Evolutionary conservation across 2,329 filamentous ascomycete species (phyloP).

Genomic region (Dichotomopilus funicola): DNA sequence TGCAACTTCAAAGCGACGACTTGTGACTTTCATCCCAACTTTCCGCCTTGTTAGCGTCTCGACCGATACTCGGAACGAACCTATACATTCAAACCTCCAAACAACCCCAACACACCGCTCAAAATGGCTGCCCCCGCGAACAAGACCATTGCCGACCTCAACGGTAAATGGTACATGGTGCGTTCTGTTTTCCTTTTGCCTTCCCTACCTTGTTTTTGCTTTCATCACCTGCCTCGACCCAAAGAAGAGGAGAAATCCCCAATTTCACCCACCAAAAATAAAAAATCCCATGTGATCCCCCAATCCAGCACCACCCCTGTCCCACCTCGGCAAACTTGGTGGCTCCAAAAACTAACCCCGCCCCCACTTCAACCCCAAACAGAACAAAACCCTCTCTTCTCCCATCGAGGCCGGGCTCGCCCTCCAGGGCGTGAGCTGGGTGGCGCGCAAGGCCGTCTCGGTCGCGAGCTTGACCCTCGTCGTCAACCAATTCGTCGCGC

Average conservation of each 20-base stretch:
- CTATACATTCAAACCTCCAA: too few relatives aligned
- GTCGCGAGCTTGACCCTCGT: constrained; percentile 62
- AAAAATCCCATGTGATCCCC: constrained; percentile 2
- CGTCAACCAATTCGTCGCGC: constrained; percentile 48
- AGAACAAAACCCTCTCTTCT: constrained; percentile 74
- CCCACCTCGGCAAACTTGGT: neutral
- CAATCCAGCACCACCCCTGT: neutral
- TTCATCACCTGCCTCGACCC: too few relatives aligned
- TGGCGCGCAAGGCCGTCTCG: constrained; percentile 65
- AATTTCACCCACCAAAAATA: neutral
- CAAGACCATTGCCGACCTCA: constrained; percentile 61
- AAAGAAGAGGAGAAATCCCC: too few relatives aligned
- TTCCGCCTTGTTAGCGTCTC: too few relatives aligned
- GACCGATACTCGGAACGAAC: too few relatives aligned
- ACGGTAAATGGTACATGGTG: constrained; percentile 65
- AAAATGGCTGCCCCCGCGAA: constrained; percentile 66
- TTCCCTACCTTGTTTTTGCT: neutral
- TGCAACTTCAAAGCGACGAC: too few relatives aligned
- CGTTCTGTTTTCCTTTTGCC: constrained; percentile 22
- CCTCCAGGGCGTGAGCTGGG: constrained; percentile 66
- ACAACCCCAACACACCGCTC: constrained; percentile 11
- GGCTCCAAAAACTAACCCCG: neutral
- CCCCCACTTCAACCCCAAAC: constrained; percentile 1
- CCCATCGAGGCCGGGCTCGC: constrained; percentile 60
- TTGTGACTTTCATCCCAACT: too few relatives aligned